Base-by-base conservation (phyloP, 805 yeast species). In the Saturnispora saitoi region DNA sequence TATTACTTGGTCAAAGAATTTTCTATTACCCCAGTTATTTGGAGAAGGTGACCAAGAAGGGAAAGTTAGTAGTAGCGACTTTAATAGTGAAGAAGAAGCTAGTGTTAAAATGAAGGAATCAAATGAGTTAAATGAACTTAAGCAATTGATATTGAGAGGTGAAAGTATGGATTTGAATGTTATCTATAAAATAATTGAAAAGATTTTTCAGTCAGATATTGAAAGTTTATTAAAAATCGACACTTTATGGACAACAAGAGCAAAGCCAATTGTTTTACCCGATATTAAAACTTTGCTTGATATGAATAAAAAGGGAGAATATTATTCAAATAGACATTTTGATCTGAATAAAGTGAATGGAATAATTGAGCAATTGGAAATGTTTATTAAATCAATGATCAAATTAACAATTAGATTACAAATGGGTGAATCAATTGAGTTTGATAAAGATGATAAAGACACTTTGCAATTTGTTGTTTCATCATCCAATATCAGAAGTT, bases 1-100 rank as follows among this genome's bases (percentile, higher is more conserved):
- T 64, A 83, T 93, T 24, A 95, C 95, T 1, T 93, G 99, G 99
- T 95, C 97, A 8, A 93, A 93, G 62, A 87, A 85, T 57, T 95
- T 87, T 60, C 67, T 93, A 45, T 89, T 93, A 61, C 73, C 78
- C 22, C 95, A 88, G 59, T 69, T 93, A 32, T 91, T 89, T 62
- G 81, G 80, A 19, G 53, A 49, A 7, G 20, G 43, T 10, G 44
- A 32, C 14, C 80, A 78, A 43, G 72, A 78, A 42, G 72, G 70
- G 43, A 15, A 22, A 0, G 17, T 43, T 1, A 63, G 48, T 20
- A 72, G 69, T 6, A 67, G 77, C 50, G 91, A 86, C 31, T 78
- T 83, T 6, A 81, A 78, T 30, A 81, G 82, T 58, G 71, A 75
- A 40, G 77, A 76, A 20, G 90, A 83, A 56, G 75, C 81, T 31